Conservation (phyloP, 2,329 filamentous ascomycete genomes). For the Hypoxylon sp. region DNA sequence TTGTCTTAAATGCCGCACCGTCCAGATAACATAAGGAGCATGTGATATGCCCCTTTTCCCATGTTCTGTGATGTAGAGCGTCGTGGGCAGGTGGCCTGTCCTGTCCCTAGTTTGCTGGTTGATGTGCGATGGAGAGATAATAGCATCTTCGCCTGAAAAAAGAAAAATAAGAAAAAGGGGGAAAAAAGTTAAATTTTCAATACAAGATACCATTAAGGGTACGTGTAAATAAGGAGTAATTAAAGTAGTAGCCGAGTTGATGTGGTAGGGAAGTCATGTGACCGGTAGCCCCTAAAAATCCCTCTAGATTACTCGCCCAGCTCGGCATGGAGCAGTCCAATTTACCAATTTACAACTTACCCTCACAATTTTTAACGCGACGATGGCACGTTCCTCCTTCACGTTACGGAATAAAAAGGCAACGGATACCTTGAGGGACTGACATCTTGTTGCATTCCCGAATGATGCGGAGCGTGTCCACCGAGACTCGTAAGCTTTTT, state of each 20-base stretch:
- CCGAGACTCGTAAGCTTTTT: constrained; percentile 48
- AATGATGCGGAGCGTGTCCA: constrained; percentile 39
- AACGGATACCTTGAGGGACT: constrained; percentile 31
- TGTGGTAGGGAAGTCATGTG: background rate
- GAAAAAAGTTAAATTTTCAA: background rate
- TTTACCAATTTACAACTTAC: no score
- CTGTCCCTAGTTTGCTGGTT: background rate
- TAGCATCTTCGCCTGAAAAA: background rate
- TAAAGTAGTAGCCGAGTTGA: background rate
- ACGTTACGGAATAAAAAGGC: constrained; percentile 21
- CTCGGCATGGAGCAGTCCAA: no score
- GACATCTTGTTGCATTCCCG: constrained; percentile 23
- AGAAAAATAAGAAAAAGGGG: background rate
- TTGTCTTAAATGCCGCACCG: background rate
- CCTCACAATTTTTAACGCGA: background rate
- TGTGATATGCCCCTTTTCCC: background rate
- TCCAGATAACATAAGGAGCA: background rate
- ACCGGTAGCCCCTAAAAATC: background rate
- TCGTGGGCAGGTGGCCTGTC: background rate
- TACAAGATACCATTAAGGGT: background rate
- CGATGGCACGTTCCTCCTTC: constrained; percentile 37
- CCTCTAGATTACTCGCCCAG: no score
- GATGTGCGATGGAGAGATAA: background rate
- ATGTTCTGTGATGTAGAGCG: background rate
- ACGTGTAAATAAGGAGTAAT: background rate